Conservation (phyloP, 2,329 filamentous ascomycete species). For the Coccinonectria pachysandricola region DNA sequence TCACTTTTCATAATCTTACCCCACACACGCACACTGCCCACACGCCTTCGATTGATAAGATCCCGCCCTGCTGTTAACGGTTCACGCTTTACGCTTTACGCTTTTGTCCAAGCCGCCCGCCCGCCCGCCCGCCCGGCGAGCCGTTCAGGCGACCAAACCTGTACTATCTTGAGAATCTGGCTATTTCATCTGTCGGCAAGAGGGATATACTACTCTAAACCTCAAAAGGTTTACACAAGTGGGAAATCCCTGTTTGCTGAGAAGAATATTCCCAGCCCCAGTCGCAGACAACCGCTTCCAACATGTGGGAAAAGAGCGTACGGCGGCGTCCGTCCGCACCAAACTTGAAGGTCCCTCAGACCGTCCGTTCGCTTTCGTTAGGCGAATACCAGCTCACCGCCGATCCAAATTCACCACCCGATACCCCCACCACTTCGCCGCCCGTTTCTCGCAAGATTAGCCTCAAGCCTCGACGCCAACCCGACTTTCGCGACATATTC, state of each 20-base stretch:
- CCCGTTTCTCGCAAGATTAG: conserved; percentile 24
- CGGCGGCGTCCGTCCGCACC: conserved; percentile 32
- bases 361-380: conserved; percentile 5
- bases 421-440: conserved; percentile 33
- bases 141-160: too few relatives aligned
- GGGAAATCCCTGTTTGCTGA: too few relatives aligned
- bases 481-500: conserved; percentile 22
- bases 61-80: too few relatives aligned
- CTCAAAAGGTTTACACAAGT: too few relatives aligned
- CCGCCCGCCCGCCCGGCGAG: conserved; percentile 3
- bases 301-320: conserved; percentile 23
- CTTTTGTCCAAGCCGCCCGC: conserved; percentile 5
- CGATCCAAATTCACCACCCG: conserved; percentile 37
- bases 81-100: too few relatives aligned
- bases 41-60: conserved; percentile 18
- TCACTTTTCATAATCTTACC: conserved; percentile 13
- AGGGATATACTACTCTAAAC: too few relatives aligned
- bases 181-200: too few relatives aligned
- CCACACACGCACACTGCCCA: conserved; percentile 19
- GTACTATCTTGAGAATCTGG: too few relatives aligned
- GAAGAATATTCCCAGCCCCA: too few relatives aligned
- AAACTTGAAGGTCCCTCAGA: conserved; percentile 26
- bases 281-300: too few relatives aligned
- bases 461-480: conserved; percentile 21
- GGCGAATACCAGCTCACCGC: conserved; percentile 21